Percentiles rank a stretch among this genome's conserved stretches.
These are phyloP conservation scores for Arabidopsis thaliana DNA, from an alignment of 345 rosid genomes.

Conservation along the genomic window DNA sequence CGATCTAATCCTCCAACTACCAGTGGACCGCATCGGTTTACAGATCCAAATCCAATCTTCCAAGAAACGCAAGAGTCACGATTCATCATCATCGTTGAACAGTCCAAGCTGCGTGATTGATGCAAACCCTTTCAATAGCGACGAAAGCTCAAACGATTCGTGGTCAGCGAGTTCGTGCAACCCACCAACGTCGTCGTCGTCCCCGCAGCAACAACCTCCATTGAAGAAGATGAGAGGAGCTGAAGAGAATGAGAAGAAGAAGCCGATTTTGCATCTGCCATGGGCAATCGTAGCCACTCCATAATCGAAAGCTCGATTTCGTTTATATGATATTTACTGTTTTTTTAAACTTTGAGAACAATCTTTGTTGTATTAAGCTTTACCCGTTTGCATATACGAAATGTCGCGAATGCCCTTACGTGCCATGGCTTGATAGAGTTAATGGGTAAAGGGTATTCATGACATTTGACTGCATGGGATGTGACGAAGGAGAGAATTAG, in stretches of 20 bases:
- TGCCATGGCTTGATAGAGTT: constrained; percentile 9
- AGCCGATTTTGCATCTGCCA: constrained; percentile 34
- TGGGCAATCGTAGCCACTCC: constrained; percentile 48
- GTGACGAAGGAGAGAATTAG: constrained; percentile 25
- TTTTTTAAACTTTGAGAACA: constrained; percentile 20
- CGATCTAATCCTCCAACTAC: constrained; percentile 54
- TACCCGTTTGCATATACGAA: constrained; percentile 43
- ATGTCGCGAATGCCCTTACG: constrained; percentile 51
- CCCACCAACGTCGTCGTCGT: constrained; percentile 18
- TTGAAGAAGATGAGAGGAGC: constrained; percentile 64
- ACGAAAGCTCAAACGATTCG: constrained; percentile 57
- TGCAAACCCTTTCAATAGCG: constrained; percentile 51
- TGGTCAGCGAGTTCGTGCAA: constrained; percentile 53
- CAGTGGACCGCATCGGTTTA: constrained; percentile 22
- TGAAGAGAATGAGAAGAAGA: constrained; percentile 47
- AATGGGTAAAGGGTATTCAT: constrained; percentile 41
- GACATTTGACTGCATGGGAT: constrained; percentile 50
- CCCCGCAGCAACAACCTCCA: constrained; percentile 40
- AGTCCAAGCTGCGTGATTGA: constrained; percentile 79
- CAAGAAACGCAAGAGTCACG: constrained; percentile 63
- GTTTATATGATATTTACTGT: constrained; percentile 2
- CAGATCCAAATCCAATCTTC: constrained; percentile 11
- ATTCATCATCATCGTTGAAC: constrained; percentile 40
- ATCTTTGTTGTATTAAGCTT: constrained; percentile 34
- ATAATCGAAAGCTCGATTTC: constrained; percentile 15